These are phyloP conservation scores for Camellia japonica DNA, from an alignment of 148 eudicot species.

Conservation along the genomic window DNA sequence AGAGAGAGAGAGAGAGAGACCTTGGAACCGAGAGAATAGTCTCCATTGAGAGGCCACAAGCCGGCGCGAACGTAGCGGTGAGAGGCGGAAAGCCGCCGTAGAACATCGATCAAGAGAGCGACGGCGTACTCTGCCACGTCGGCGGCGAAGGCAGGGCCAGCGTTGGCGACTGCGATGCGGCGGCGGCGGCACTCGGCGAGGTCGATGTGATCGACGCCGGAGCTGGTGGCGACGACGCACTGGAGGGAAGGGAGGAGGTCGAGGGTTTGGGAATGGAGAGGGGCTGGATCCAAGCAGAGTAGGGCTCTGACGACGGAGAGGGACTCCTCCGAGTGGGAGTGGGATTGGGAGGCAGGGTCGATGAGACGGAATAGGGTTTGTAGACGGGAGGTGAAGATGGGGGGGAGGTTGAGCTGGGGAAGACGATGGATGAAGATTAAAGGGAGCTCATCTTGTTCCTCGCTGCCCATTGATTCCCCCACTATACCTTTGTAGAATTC, in stretches of 20 bases:
- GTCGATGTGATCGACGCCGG: conserved; percentile 54
- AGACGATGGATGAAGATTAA: neutral
- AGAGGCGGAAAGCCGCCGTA: conserved; percentile 42
- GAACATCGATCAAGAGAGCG: conserved; percentile 45
- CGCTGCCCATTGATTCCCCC: neutral
- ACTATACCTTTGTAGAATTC: too few species aligned
- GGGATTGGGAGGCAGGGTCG: too few species aligned
- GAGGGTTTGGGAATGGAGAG: conserved; percentile 26
- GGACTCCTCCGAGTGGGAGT: too few species aligned
- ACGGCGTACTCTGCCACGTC: conserved; percentile 23
- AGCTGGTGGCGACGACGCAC: conserved; percentile 45
- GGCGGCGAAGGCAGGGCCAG: conserved; percentile 2
- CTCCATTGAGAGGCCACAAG: conserved; percentile 28
- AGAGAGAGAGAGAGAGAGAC: conserved; percentile 10
- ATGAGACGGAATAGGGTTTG: too few species aligned
- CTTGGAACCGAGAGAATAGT: conserved; percentile 30
- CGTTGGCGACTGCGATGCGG: conserved; percentile 42
- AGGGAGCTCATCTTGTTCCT: neutral
- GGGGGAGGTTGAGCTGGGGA: neutral
- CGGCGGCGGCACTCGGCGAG: conserved; percentile 62
- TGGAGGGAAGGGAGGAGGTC: conserved; percentile 44
- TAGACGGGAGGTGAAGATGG: neutral
- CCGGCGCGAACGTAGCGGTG: conserved; percentile 51
- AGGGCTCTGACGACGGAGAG: too few species aligned
- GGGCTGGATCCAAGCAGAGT: neutral